Evolutionary conservation across 176 grass and related monocot genomes (phyloP), one percentile per base, ranked within the genome.

Genomic region (Leersia perrieri): DNA sequence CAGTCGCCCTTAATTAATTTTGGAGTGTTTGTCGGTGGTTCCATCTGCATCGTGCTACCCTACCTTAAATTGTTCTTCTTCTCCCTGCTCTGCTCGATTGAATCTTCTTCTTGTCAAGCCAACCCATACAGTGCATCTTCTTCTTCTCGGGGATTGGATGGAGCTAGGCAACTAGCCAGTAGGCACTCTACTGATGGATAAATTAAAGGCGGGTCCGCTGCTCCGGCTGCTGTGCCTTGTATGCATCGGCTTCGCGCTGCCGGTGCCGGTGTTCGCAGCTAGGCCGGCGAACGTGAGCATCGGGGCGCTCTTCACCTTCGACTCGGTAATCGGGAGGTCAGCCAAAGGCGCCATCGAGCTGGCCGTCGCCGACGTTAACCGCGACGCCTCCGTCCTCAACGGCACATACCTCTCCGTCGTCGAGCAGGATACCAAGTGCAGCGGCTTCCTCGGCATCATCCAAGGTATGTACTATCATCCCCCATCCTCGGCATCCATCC

Each of bases 231-330:
- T 84, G 11, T 85, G 77, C 77, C 58, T 89, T 47, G 44, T 44
- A 12, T 89, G 25, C 76, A 3, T 16, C 51, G 31, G 29, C 14
- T n/a, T n/a, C n/a, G n/a, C n/a, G n/a, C n/a, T 42, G 41, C 9
- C 41, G 41, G 12, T 42, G 41, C 41, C 41, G 11, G 41, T 9
- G 41, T 1, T 81, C 12, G 2, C 27, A 9, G 20, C 18, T 7
- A 33, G 81, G 40, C 87, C 91, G 18, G 11, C 73, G 11, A 84
- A 31, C 70, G 74, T 97, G 11, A 90, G 78, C 68, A 79, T 99
- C 70, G 96, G 96, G 34, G 96, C 96, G 60, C 85, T 95, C 33
- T 85, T 98, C 60, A 86, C 96, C 64, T 91, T 89, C 70, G 87
- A 98, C 78, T 95, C 92, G 30, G 71, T 90, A 71, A 98, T 98